Evolutionary conservation across 106 monocot genomes (phyloP).

Genomic region (Platanthera guangdongensis): DNA sequence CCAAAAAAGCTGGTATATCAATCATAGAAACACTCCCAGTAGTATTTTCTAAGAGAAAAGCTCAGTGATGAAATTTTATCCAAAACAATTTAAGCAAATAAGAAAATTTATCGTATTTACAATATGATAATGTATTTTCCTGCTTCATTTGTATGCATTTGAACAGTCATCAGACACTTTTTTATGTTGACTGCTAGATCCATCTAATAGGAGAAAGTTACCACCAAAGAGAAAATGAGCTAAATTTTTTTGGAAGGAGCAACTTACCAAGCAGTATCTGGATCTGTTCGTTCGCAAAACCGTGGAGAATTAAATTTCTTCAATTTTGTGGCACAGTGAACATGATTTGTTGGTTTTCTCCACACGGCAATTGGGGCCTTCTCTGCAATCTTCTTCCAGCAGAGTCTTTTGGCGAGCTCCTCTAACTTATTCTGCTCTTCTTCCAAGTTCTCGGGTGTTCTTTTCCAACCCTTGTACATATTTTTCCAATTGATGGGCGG

Average conservation of each 20-base stretch:
- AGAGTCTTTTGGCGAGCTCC: conserved; percentile 40
- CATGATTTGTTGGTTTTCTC: conserved; percentile 56
- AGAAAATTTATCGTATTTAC: too few relatives aligned
- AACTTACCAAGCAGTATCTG: conserved; percentile 59
- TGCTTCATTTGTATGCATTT: too few relatives aligned
- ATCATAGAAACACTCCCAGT: too few relatives aligned
- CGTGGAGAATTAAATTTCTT: conserved; percentile 26
- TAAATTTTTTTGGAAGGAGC: background rate
- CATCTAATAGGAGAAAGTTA: too few relatives aligned
- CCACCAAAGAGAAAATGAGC: too few relatives aligned
- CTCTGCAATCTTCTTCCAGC: conserved; percentile 54
- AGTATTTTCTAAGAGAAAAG: too few relatives aligned
- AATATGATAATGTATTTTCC: too few relatives aligned
- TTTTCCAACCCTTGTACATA: conserved; percentile 45
- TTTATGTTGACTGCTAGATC: too few relatives aligned
- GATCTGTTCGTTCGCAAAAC: conserved; percentile 36
- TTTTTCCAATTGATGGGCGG: conserved; percentile 68
- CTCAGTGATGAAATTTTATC: too few relatives aligned
- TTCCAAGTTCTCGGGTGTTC: conserved; percentile 33
- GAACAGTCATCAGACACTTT: too few relatives aligned
- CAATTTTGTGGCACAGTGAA: conserved; percentile 37
- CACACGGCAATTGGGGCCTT: conserved; percentile 51
- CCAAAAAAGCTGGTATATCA: too few relatives aligned
- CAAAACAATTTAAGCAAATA: too few relatives aligned
- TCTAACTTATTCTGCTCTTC: conserved; percentile 48